Base-by-base conservation (phyloP, 352 stramenopile species). In the Pythium rhizo-oryzae region DNA sequence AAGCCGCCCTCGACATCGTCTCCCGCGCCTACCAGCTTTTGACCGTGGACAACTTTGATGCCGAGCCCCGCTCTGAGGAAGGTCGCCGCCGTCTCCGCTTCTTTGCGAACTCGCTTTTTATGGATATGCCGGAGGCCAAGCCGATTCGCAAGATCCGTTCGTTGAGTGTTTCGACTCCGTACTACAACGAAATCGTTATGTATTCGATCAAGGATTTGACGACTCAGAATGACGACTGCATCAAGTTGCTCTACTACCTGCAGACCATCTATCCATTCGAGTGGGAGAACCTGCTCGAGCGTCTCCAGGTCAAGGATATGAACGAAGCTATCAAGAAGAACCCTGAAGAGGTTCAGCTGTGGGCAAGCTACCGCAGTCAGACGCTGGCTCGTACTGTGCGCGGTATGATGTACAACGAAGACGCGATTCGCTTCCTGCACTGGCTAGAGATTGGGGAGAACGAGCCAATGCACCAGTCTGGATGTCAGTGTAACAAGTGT, bases 231-330 rank as follows among this genome's bases (percentile, higher is more conserved):
- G 88, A 94, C 33, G 88, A 96, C 74, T 96, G 96, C 65, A 97
- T 99, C 53, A 99, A 97, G 41, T 91, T 98, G 19, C 73, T 99
- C 63, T 97, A 99, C 44, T 99, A 99, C 69, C 74, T 97, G 64
- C 83, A 94, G 65, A 96, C 88, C 2, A 95, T 96, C 28, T 93
- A 96, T 52, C 86, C 85, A 5, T 92, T 91, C 57, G 88, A 96
- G 70, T 96, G 84, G 82, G 81, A 92, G 51, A 96, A 96, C 63
- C 60, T 96, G 49, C 68, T 96, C 0, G 88, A 96, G 60, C 82
- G 88, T 25, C 60, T 96, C 12, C 73, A 87, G 47, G 76, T 71
- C 0, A 94, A 94, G 71, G 88, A 96, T 46, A 91, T 94, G 83
- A 77, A 93, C 13, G 87, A 94, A 60, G 88, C 88, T 15, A 43